phyloP scores from a whole-genome alignment of 1,139 yeast species.

The Debaryomyces psychrophilus region DNA sequence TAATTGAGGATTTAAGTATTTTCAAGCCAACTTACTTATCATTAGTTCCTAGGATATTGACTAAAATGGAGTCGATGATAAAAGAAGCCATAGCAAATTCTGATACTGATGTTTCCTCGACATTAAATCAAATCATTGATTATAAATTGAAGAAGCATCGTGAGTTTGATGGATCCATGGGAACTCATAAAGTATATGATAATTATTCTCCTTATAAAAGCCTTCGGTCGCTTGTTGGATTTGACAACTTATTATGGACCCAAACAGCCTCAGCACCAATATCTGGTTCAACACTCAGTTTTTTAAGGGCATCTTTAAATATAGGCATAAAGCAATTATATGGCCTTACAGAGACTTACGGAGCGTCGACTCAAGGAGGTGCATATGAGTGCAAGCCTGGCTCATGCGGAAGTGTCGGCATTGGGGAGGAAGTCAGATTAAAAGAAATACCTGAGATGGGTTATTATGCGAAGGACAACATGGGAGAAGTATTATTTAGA shows the following conservation, averaged over 20 bases:
- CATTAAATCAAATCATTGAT: constrained; percentile 23
- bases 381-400: constrained; percentile 38
- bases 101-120: constrained; percentile 20
- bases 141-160: constrained; percentile 31
- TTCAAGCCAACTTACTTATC: constrained; percentile 39
- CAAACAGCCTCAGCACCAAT: constrained; percentile 44
- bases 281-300: constrained; percentile 33
- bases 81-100: constrained; percentile 34
- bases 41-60: constrained; percentile 37
- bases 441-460: constrained; percentile 34
- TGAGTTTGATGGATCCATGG: constrained; percentile 29
- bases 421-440: constrained; percentile 32
- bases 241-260: constrained; percentile 28
- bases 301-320: constrained; percentile 36
- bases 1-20: constrained; percentile 33
- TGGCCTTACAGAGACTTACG: constrained; percentile 43
- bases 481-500: constrained; percentile 35
- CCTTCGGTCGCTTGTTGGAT: constrained; percentile 26
- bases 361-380: constrained; percentile 33
- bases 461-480: constrained; percentile 25
- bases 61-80: constrained; percentile 41
- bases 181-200: constrained; percentile 24
- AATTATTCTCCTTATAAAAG: constrained; percentile 14
- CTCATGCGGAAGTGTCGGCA: constrained; percentile 35
- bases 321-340: constrained; percentile 41